Percentiles rank a stretch among this genome's conserved stretches.
These are phyloP conservation scores for Linnemannia schmuckeri DNA, from an alignment of 192 early-diverging fungal species.

Conservation along the genomic window DNA sequence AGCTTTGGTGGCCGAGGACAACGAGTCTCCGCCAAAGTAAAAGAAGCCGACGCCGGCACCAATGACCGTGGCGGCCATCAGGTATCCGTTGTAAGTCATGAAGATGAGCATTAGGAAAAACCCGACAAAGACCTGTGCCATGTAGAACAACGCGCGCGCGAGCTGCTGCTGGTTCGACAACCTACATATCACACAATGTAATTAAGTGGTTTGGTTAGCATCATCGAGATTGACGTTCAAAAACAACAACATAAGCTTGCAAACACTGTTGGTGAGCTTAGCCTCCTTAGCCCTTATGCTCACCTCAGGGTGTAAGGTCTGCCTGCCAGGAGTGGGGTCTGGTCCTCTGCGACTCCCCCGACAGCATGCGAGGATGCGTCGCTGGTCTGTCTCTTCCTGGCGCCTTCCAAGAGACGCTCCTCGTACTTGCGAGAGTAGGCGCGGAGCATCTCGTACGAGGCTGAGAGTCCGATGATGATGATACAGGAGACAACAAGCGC, in stretches of 20 bases:
- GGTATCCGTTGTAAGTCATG: constrained; percentile 87
- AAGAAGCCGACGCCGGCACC: constrained; percentile 75
- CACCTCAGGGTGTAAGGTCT: constrained; percentile 20
- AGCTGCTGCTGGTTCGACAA: constrained; percentile 63
- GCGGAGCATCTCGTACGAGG: constrained; percentile 64
- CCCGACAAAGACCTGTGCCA: constrained; percentile 74
- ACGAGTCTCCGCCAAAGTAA: constrained; percentile 45
- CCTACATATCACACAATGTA: constrained; percentile 8
- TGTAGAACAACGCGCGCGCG: constrained; percentile 75
- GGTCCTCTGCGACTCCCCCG: constrained; percentile 20
- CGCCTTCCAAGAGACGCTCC: constrained; percentile 43
- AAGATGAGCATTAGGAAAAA: constrained; percentile 86
- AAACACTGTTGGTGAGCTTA: not conserved
- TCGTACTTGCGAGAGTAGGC: constrained; percentile 51
- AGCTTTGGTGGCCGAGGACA: constrained; percentile 41
- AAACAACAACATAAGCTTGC: not conserved
- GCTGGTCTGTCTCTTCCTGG: constrained; percentile 30
- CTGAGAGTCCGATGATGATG: constrained; percentile 63
- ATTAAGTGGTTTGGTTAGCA: not conserved
- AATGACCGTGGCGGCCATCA: constrained; percentile 75
- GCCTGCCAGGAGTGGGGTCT: constrained; percentile 31
- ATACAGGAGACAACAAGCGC: constrained; percentile 73
- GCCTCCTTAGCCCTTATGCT: not conserved
- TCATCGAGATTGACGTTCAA: not conserved
- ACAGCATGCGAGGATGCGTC: constrained; percentile 13